Conservation (phyloP, 108 stramenopile species). For the Cyclotella choctawhatcheeana region DNA sequence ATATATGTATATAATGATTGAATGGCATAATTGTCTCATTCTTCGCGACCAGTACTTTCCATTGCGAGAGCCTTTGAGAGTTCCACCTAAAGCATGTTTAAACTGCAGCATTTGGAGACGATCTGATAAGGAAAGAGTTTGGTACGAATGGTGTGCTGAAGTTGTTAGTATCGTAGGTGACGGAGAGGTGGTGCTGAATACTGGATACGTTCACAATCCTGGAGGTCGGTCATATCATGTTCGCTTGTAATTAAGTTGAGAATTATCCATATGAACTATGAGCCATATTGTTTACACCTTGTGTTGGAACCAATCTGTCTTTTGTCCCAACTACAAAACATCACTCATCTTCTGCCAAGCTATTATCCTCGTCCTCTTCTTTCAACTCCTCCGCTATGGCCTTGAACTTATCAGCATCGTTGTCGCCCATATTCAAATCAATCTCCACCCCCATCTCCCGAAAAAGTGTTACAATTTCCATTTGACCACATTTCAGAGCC, state of each 20-base stretch:
- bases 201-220: conserved; percentile 84
- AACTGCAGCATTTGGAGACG: conserved; percentile 88
- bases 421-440: conserved; percentile 4
- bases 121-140: conserved; percentile 72
- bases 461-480: conserved; percentile 58
- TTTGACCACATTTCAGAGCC: conserved; percentile 61
- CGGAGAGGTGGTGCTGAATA: conserved; percentile 44
- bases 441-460: conserved; percentile 36
- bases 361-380: neutral
- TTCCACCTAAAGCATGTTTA: conserved; percentile 67
- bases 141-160: conserved; percentile 98
- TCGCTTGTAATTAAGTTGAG: conserved; percentile 3
- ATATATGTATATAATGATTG: neutral
- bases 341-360: conserved; percentile 8
- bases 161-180: conserved; percentile 55
- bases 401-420: neutral
- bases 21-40: neutral
- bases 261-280: neutral
- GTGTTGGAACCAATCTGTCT: too few relatives aligned
- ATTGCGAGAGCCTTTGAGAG: conserved; percentile 77
- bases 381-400: conserved; percentile 11
- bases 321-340: neutral
- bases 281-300: neutral
- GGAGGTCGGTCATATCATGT: conserved; percentile 89
- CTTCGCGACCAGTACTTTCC: conserved; percentile 75